Base-by-base conservation (phyloP, 2,329 filamentous ascomycete genomes). In the Penicillium sclerotigenum region DNA sequence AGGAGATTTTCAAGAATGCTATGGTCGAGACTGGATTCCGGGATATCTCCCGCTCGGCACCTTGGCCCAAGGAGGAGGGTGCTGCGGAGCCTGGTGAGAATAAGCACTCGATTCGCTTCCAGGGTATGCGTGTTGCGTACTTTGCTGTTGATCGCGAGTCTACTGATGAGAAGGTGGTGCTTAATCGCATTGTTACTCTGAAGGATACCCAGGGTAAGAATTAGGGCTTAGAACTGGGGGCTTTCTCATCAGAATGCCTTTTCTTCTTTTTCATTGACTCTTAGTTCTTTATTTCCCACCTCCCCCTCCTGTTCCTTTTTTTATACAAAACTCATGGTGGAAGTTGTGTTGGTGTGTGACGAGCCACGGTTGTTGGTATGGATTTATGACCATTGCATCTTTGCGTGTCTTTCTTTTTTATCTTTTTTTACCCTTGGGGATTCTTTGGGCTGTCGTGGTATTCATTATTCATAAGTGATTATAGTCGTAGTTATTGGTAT, bases 141-240 rank as follows among this genome's bases (percentile, higher is more conserved):
- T 71, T 71, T 52, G 65, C 65, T 55, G 64, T 95, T 72, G 92
- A 97, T 71, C 84, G 82, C 47, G 91, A 96, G 66, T 89, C 86
- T 57, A 88, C 85, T 0, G 83, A 85, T 31, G 89, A 90, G n/a
- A 90, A 87, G 73, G 80, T 96, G 62, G 84, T 97, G 46, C 77
- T 97, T 29, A 97, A 97, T 77, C 83, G 91, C 49, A 97, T 97
- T 68, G 92, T 97, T 22, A 90, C 88, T 46, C 75, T 97, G 68
- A 96, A 96, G 79, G 92, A 96, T 58, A 56, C 58, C n/a, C 60
- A 65, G 60, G 64, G 63, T 46, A 66, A 66, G 75, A 66, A 59
- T 51, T 66, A 56, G 55, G 36, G 3, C n/a, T 10, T 41, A 5
- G 47, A 10, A 26, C 6, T 41, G 18, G 14, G 10, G 7, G 20